phyloP scores from a whole-genome alignment of 75 land plant genomes.

The Pseudotsuga menziesii region DNA sequence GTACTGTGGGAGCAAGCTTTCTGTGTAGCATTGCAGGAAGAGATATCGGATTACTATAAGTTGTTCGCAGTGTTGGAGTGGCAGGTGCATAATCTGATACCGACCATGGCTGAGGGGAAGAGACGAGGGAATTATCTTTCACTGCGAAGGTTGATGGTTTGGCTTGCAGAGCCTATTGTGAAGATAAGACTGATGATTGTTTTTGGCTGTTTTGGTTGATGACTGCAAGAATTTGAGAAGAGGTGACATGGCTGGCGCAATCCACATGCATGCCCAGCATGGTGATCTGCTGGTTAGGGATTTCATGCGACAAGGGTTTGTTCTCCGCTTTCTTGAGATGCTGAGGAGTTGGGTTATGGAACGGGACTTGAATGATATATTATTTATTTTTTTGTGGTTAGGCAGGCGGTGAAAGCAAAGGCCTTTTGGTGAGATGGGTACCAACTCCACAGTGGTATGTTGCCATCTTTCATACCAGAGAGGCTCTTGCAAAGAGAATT shows the following conservation, averaged over 20 bases:
- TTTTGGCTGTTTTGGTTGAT: constrained; percentile 97
- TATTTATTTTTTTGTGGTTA: constrained; percentile 76
- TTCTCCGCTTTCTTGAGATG: constrained; percentile 95
- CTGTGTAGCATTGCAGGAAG: constrained; percentile 87
- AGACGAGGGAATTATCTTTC: constrained; percentile 74
- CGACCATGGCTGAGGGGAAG: constrained; percentile 40
- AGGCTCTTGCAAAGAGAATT: constrained; percentile 87
- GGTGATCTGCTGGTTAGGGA: constrained; percentile 74
- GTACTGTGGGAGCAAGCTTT: constrained; percentile 98
- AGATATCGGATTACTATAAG: constrained; percentile 86
- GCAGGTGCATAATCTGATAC: constrained; percentile 76
- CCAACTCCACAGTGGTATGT: too few species aligned
- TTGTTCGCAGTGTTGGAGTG: constrained; percentile 86
- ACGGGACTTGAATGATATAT: constrained; percentile 91
- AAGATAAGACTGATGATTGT: constrained; percentile 88
- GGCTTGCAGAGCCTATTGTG: too few species aligned
- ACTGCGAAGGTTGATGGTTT: constrained; percentile 73
- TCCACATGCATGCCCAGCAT: too few species aligned
- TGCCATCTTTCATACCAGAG: constrained; percentile 92
- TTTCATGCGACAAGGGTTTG: constrained; percentile 83
- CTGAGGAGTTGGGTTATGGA: constrained; percentile 96
- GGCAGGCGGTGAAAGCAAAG: constrained; percentile 84
- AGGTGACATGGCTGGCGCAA: too few species aligned
- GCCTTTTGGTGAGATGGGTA: constrained; percentile 96
- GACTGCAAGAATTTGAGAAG: too few species aligned